Percentiles rank a stretch among this genome's conserved stretches.
Evolutionary conservation across 179 eudicot genomes (phyloP).

Genomic region (Spinacia oleracea): DNA sequence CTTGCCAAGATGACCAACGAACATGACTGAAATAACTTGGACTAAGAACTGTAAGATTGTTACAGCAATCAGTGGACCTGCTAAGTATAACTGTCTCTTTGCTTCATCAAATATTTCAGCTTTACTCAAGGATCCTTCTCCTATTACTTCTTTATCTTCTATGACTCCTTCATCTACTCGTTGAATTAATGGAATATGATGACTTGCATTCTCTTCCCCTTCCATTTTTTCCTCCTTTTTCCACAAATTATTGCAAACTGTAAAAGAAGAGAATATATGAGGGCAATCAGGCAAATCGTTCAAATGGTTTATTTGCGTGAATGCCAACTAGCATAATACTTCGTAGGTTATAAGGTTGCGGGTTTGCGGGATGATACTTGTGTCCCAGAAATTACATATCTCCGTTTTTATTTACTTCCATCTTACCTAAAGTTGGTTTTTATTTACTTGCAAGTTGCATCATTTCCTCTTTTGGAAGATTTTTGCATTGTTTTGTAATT

Average conservation of each 20-base stretch:
- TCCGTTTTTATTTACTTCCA: too few species aligned
- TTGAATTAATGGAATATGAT: background rate
- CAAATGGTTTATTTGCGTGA: too few species aligned
- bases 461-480: too few species aligned
- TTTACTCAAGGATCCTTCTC: background rate
- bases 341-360: too few species aligned
- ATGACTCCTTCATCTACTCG: background rate
- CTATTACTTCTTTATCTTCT: constrained; percentile 8
- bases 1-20: constrained; percentile 34
- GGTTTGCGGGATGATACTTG: too few species aligned
- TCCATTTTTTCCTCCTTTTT: background rate
- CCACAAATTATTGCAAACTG: background rate
- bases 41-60: constrained; percentile 18
- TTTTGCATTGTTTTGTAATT: too few species aligned
- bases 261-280: background rate
- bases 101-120: constrained; percentile 26
- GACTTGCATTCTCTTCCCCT: background rate
- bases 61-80: constrained; percentile 28
- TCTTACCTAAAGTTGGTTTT: too few species aligned
- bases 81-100: constrained; percentile 26
- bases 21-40: constrained; percentile 35
- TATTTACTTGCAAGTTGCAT: too few species aligned
- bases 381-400: too few species aligned
- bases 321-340: too few species aligned
- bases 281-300: too few species aligned